These are phyloP conservation scores for Phylloporus sp. DNA, from an alignment of 768 basidiomycete genomes.

Conservation along the genomic window DNA sequence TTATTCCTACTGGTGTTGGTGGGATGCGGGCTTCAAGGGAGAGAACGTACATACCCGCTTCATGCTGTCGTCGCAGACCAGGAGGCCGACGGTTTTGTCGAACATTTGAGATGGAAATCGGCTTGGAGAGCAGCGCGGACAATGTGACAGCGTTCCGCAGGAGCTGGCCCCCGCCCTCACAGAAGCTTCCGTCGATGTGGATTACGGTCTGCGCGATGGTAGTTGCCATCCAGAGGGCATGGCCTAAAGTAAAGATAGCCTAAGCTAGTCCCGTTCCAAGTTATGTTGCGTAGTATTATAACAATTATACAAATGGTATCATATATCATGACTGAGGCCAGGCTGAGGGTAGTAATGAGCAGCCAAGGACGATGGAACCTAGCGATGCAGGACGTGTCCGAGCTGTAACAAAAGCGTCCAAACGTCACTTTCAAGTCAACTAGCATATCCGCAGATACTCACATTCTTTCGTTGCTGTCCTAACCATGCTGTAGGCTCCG, in stretches of 20 bases:
- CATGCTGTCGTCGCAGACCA: slow-evolving; percentile 71
- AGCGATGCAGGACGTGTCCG: slow-evolving; percentile 28
- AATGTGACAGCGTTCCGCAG: slow-evolving; percentile 65
- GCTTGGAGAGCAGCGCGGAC: slow-evolving; percentile 60
- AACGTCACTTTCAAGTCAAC: background rate
- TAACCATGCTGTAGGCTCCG: slow-evolving; percentile 65
- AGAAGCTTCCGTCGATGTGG: slow-evolving; percentile 42
- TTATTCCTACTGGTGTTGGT: slow-evolving; percentile 45
- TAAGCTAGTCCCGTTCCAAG: background rate
- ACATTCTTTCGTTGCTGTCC: slow-evolving; percentile 58
- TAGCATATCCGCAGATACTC: slow-evolving; percentile 1
- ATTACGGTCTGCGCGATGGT: too few species aligned
- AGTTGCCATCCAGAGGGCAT: too few species aligned
- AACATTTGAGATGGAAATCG: slow-evolving; percentile 58
- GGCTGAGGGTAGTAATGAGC: background rate
- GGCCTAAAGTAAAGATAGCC: too few species aligned
- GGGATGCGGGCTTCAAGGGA: background rate
- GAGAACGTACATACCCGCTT: slow-evolving; percentile 44
- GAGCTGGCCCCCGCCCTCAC: slow-evolving; percentile 67
- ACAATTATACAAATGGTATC: slow-evolving; percentile 1
- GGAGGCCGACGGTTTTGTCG: slow-evolving; percentile 55
- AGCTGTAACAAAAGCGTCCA: slow-evolving; percentile 15
- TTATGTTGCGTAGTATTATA: background rate
- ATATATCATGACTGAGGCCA: slow-evolving; percentile 8
- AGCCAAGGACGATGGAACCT: background rate